Conservation (phyloP, 129 eudicot genomes). For the Calendula officinalis region DNA sequence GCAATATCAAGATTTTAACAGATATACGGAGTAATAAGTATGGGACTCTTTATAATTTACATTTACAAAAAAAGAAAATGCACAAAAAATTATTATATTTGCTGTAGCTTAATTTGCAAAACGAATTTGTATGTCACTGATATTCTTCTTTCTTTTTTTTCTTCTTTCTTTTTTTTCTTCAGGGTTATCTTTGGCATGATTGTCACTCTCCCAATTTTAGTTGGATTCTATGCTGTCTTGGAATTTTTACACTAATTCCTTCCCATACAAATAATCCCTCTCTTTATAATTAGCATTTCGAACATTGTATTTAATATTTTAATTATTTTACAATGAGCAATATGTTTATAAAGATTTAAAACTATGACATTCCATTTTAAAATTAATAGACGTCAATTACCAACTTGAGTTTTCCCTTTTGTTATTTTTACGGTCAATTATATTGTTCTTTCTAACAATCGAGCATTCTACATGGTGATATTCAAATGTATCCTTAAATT, state of each 20-base stretch:
- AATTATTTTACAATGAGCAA: not conserved
- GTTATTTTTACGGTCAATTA: not conserved
- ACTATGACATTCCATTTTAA: not conserved
- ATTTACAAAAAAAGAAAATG: not conserved
- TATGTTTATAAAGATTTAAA: not conserved
- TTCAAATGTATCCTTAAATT: too few relatives aligned
- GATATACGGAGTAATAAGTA: too few relatives aligned
- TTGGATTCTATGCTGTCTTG: conserved; percentile 57
- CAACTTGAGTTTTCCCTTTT: not conserved
- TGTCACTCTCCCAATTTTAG: conserved; percentile 61
- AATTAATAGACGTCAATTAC: not conserved
- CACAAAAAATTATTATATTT: not conserved
- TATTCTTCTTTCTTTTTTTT: not conserved
- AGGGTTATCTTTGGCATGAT: conserved; percentile 79
- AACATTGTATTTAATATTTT: conserved; percentile 3
- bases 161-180: conserved; percentile 13
- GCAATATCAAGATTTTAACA: too few relatives aligned
- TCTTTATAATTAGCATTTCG: conserved; percentile 4
- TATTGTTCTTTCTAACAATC: conserved; percentile 11
- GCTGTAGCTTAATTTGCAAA: not conserved
- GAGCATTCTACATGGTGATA: too few relatives aligned
- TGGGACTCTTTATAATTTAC: not conserved
- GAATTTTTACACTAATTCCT: conserved; percentile 44
- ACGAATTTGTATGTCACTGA: not conserved
- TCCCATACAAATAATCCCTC: not conserved